phyloP scores from a whole-genome alignment of 257 asterid genomes.

The Linaria vulgaris region DNA sequence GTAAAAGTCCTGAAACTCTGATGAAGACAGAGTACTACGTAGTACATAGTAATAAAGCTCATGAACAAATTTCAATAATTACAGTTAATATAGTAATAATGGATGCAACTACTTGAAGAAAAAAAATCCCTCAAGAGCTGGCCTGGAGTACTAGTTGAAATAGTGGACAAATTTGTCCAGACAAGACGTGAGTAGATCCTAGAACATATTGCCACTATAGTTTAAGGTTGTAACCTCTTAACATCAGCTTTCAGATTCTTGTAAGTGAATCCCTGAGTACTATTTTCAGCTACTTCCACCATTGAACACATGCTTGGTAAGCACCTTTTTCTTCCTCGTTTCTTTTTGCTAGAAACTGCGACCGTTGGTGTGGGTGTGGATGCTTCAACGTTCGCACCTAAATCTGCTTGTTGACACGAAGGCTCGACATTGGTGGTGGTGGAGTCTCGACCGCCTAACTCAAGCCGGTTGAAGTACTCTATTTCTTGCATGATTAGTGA shows the following conservation, averaged over 20 bases:
- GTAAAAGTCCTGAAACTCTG: slow-evolving; percentile 32
- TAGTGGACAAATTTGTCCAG: slow-evolving; percentile 61
- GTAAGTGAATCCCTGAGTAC: slow-evolving; percentile 30
- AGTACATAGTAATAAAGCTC: too few relatives aligned
- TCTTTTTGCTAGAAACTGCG: slow-evolving; percentile 40
- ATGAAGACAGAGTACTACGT: slow-evolving; percentile 42
- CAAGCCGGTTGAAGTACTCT: slow-evolving; percentile 35
- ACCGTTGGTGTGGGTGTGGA: slow-evolving; percentile 31
- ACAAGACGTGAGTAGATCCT: slow-evolving; percentile 55
- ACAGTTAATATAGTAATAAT: too few relatives aligned
- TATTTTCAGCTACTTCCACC: slow-evolving; percentile 56
- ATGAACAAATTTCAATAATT: too few relatives aligned
- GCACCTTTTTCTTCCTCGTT: slow-evolving; percentile 41
- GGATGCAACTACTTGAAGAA: too few relatives aligned
- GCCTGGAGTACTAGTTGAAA: too few relatives aligned
- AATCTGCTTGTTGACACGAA: slow-evolving; percentile 26
- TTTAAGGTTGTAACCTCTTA: slow-evolving; percentile 26
- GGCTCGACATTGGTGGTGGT: slow-evolving; percentile 35
- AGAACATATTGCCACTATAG: slow-evolving; percentile 45
- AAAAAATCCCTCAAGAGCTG: too few relatives aligned
- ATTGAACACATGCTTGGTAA: slow-evolving; percentile 45
- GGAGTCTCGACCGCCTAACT: slow-evolving; percentile 21
- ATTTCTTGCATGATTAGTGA: slow-evolving; percentile 53
- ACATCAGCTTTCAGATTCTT: slow-evolving; percentile 35
- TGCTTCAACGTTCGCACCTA: slow-evolving; percentile 26